These are phyloP conservation scores for Metarhizium sp. DNA, from an alignment of 2,329 filamentous ascomycete species.

Conservation along the genomic window DNA sequence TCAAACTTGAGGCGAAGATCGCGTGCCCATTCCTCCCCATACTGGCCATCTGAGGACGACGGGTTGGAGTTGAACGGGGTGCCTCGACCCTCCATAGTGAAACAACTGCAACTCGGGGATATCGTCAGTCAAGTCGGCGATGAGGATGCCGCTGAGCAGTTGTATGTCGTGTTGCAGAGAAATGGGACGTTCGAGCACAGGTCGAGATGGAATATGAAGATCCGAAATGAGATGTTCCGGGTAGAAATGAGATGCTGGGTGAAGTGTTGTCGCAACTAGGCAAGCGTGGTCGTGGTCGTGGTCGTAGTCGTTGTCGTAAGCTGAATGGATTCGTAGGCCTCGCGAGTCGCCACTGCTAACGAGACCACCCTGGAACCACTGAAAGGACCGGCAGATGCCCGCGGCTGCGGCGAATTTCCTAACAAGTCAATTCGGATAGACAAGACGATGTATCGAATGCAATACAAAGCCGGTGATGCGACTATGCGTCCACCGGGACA, in stretches of 20 bases:
- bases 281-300: constrained; percentile 5
- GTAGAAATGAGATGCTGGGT: background rate
- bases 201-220: background rate
- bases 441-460: background rate
- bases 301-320: constrained; percentile 9
- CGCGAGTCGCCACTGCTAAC: constrained; percentile 6
- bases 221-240: background rate
- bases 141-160: background rate
- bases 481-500: background rate
- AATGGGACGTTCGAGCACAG: background rate
- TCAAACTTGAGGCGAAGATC: constrained; percentile 80
- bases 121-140: background rate
- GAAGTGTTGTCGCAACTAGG: background rate
- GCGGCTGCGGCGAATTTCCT: constrained; percentile 1
- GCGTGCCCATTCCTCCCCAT: constrained; percentile 66
- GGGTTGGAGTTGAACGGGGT: constrained; percentile 21
- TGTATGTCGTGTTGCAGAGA: background rate
- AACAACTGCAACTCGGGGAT: background rate
- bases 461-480: background rate
- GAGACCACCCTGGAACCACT: background rate
- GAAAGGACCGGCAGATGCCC: constrained; percentile 4
- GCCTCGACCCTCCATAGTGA: constrained; percentile 29
- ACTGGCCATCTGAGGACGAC: constrained; percentile 24
- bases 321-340: constrained; percentile 7
- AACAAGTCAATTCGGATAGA: background rate